Evolutionary conservation across 148 eudicot species (phyloP).

Genomic region (Cornus kousa): DNA sequence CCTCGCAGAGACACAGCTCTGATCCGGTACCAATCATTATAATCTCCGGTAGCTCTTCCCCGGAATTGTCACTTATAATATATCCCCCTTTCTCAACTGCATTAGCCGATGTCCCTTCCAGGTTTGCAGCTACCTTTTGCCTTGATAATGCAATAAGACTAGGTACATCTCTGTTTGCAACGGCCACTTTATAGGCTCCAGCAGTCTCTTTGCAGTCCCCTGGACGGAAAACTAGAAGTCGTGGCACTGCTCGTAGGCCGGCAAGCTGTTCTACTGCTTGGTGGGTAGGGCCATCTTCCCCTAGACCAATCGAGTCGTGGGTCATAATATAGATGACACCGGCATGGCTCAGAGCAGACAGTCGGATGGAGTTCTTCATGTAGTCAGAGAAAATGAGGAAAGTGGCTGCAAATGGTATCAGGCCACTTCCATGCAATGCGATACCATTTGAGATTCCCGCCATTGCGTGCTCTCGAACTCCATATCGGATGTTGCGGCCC

Average conservation of each 20-base stretch:
- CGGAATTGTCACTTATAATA: conserved; percentile 19
- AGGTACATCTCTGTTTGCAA: conserved; percentile 13
- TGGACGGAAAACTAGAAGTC: conserved; percentile 17
- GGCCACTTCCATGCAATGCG: conserved; percentile 22
- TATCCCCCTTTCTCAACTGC: conserved; percentile 19
- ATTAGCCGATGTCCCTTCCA: conserved; percentile 19
- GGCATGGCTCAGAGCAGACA: conserved; percentile 20
- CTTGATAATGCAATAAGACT: conserved; percentile 22
- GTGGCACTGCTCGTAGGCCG: conserved; percentile 22
- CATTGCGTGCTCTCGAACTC: conserved; percentile 25
- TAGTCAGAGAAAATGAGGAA: conserved; percentile 23
- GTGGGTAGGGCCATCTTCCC: conserved; percentile 24
- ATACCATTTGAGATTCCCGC: conserved; percentile 24
- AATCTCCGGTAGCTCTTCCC: conserved; percentile 6
- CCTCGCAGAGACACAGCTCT: conserved; percentile 19
- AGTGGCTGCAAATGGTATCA: conserved; percentile 24
- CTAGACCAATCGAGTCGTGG: conserved; percentile 23
- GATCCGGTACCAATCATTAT: conserved; percentile 23
- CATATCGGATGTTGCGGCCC: conserved; percentile 23
- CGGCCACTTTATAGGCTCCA: conserved; percentile 21
- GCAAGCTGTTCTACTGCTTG: conserved; percentile 21
- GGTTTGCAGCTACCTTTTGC: conserved; percentile 17
- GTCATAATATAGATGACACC: conserved; percentile 23
- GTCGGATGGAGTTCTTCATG: conserved; percentile 21
- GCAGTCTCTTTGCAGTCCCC: conserved; percentile 22